Base-by-base conservation (phyloP, 495 filamentous ascomycete species). In the Saxophila tyrrhenica region DNA sequence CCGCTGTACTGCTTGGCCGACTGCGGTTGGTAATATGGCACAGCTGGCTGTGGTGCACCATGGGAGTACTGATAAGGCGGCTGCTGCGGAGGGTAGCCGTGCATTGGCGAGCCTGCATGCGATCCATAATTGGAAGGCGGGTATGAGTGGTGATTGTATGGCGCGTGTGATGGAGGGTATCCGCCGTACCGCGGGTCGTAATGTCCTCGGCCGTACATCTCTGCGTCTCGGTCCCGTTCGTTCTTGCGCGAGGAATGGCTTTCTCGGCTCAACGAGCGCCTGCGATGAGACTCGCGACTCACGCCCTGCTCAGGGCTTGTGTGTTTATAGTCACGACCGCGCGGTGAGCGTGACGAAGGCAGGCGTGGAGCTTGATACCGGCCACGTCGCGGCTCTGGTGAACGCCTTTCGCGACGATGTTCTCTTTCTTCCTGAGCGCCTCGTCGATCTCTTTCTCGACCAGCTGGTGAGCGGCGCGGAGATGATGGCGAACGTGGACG, bases 81-180 rank as follows among this genome's bases (percentile, higher is more conserved):
- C 3, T 80, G 70, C 63, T 80, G 58, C 1, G 70, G 65, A n/a
- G 70, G 66, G 49, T 66, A 70, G 13, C 57, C 65, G 39, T 65
- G 59, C 39, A 50, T 50, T 17, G 66, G 68, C 25, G 67, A 69
- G 19, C 69, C 59, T 64, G 52, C 43, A 39, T 67, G 50, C 20
- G 56, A 57, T 55, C 39, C 54, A 50, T 59, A 39, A 55, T 46
- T 46, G 25, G 44, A 50, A 29, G 23, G n/a, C 22, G 53, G 35
- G 67, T 71, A 86, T 84, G 76, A 74, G 68, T 79, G 76, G 56
- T 78, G 79, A 44, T 75, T 72, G 25, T 83, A 83, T 1, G 85
- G 82, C 23, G 85, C 88, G 47, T 77, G 74, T 9, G 78, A 74
- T 39, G 78, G 78, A 35, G 86, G 85, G 17, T 53, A 53, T 15